Base-by-base conservation (phyloP, 1,284 basidiomycete species). In the Leccinum insigne region DNA sequence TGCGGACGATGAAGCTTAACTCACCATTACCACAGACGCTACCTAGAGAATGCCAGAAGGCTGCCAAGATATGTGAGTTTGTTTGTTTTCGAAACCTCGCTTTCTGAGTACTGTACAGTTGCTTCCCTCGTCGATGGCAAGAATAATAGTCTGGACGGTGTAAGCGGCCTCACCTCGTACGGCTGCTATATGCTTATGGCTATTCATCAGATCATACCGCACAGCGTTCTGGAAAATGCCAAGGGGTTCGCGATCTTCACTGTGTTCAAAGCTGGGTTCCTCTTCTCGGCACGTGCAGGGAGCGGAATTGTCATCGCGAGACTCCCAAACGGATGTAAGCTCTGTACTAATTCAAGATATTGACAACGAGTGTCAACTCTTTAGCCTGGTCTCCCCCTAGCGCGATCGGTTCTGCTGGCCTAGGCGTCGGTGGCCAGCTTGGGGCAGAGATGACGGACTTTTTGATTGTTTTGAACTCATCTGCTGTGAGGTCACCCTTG, bases 361-460 rank as follows among this genome's bases (percentile, higher is more conserved):
- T 62, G 54, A 60, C 49, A 21, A 6, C 4, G 8, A 66, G 60
- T 60, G 57, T 58, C 58, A 35, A 58, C 56, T 49, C 63, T 40
- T 42, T 70, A 95, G 93, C 87, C 58, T 99, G 96, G 95, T 95
- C 94, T 58, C 90, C 96, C 29, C 96, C 97, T 4, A 93, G 92
- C 73, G 98, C 96, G 0, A 97, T 99, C 63, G 96, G 95, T 21
- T 91, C 95, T n/a, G 97, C 93, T 11, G 97, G 97, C 0, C 78
- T 98, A 11, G 97, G 97, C 4, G 85, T 98, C 42, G 95, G 95
- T 57, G 88, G 90, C 16, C 96, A 92, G 72, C 83, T 85, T 29
- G 93, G 92, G 18, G 92, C 93, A 65, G 93, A 96, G 77, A 87
- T 98, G 79, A 98, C 97, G 1, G 98, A 99, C 75, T 98, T 99